These are phyloP conservation scores for Somion occarium DNA, from an alignment of 1,284 basidiomycete species.

Conservation along the genomic window DNA sequence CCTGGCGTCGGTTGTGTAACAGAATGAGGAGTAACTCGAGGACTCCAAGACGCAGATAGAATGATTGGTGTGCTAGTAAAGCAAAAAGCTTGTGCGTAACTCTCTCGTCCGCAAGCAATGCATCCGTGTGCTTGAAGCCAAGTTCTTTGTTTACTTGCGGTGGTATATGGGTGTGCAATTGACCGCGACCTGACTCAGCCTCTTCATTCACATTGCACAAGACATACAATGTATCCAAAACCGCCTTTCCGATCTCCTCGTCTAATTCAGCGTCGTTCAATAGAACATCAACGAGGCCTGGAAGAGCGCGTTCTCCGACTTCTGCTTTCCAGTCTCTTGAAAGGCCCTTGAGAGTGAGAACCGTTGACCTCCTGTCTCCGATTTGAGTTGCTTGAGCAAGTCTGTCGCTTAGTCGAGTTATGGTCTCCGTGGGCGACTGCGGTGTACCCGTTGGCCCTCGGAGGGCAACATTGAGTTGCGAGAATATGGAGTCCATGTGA, in stretches of 20 bases:
- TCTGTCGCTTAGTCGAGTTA: conserved; percentile 83
- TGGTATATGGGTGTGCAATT: not conserved
- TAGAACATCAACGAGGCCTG: conserved; percentile 75
- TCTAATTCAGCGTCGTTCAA: conserved; percentile 86
- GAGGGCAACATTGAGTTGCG: conserved; percentile 76
- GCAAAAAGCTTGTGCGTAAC: conserved; percentile 75
- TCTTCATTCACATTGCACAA: conserved; percentile 70
- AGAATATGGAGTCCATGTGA: conserved; percentile 32
- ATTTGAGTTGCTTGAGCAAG: conserved; percentile 83
- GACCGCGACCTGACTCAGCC: not conserved
- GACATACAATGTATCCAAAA: conserved; percentile 79
- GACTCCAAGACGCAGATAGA: conserved; percentile 86
- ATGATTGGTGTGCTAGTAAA: conserved; percentile 71
- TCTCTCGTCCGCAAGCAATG: conserved; percentile 65
- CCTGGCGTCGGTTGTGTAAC: conserved; percentile 73
- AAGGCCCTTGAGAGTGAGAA: conserved; percentile 90
- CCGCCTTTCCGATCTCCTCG: conserved; percentile 85
- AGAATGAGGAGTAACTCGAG: conserved; percentile 83
- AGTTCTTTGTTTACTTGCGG: conserved; percentile 46
- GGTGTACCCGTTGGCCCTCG: conserved; percentile 72
- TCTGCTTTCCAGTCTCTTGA: conserved; percentile 88
- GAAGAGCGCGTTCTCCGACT: conserved; percentile 73
- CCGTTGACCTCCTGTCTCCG: conserved; percentile 88
- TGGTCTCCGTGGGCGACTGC: conserved; percentile 82
- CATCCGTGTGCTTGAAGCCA: conserved; percentile 70